phyloP scores from a whole-genome alignment of 495 filamentous ascomycete genomes.

The Thermothielavioides terrestris region DNA sequence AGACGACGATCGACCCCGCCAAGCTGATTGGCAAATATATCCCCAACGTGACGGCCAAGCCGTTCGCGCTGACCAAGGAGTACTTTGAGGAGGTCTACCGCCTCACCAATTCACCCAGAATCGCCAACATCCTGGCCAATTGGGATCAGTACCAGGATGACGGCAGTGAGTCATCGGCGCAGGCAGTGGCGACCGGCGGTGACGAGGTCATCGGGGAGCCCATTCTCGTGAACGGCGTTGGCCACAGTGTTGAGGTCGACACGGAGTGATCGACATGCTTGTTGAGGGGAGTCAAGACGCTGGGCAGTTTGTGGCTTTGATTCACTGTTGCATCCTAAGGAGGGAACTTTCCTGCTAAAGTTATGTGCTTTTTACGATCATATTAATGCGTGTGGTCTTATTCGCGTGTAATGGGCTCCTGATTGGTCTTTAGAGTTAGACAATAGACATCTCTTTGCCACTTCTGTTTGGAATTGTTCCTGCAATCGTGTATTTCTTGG shows the following conservation, averaged over 20 bases:
- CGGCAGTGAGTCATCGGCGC: neutral
- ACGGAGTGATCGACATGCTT: neutral
- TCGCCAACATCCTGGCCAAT: conserved; percentile 82
- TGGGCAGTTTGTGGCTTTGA: too few species aligned
- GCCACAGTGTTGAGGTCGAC: conserved; percentile 2
- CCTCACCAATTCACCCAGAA: conserved; percentile 86
- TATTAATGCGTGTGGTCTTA: too few species aligned
- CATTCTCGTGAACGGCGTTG: neutral
- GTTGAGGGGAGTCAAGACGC: too few species aligned
- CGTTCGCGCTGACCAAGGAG: conserved; percentile 92
- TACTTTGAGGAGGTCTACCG: conserved; percentile 98
- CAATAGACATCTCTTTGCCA: too few species aligned
- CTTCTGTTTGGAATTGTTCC: too few species aligned
- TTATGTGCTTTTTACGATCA: too few species aligned
- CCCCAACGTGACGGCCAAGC: conserved; percentile 91
- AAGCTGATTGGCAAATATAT: conserved; percentile 98
- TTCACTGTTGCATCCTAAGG: too few species aligned
- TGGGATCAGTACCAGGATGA: conserved; percentile 53
- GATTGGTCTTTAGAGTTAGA: too few species aligned
- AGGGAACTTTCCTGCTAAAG: too few species aligned
- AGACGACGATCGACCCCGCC: conserved; percentile 91
- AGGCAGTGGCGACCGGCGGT: neutral
- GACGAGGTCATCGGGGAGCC: conserved; percentile 8
- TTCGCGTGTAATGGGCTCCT: too few species aligned
- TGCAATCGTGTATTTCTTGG: too few species aligned